Evolutionary conservation across 495 filamentous ascomycete genomes (phyloP).

Genomic region (Acidomyces sp.): DNA sequence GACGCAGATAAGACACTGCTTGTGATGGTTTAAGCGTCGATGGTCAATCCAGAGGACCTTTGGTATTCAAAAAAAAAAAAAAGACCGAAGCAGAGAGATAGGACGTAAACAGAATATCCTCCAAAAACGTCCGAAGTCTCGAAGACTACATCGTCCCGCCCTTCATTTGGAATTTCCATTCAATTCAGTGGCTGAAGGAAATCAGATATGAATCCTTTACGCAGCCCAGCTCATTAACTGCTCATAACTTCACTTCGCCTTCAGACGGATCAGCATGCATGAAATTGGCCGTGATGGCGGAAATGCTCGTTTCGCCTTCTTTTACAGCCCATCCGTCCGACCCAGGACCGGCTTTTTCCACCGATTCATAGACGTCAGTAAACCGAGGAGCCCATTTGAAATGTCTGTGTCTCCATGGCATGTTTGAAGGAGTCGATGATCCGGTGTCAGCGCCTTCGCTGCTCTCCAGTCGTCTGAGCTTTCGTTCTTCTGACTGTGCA

Average conservation of each 20-base stretch:
- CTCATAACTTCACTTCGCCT: slow-evolving; percentile 74
- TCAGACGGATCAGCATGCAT: slow-evolving; percentile 54
- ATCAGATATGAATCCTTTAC: too few relatives aligned
- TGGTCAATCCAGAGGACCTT: too few relatives aligned
- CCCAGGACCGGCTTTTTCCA: slow-evolving; percentile 64
- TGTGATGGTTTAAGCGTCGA: too few relatives aligned
- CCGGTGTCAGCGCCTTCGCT: slow-evolving; percentile 23
- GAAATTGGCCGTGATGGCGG: slow-evolving; percentile 83
- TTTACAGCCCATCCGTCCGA: slow-evolving; percentile 93
- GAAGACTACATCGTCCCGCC: too few relatives aligned
- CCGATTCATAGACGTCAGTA: slow-evolving; percentile 68
- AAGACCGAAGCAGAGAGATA: too few relatives aligned
- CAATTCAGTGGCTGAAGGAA: too few relatives aligned
- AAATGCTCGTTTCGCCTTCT: slow-evolving; percentile 79
- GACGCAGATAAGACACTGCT: too few relatives aligned
- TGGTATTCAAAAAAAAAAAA: too few relatives aligned
- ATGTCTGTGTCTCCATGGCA: slow-evolving; percentile 48
- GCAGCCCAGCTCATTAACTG: too few relatives aligned
- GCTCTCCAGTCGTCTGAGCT: slow-evolving; percentile 44
- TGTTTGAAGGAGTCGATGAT: slow-evolving; percentile 19
- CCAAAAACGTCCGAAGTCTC: too few relatives aligned
- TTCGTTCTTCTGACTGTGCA: slow-evolving; percentile 45
- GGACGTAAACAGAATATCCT: too few relatives aligned
- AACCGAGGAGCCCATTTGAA: slow-evolving; percentile 92
- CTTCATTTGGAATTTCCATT: too few relatives aligned